Conservation (phyloP, 306 rosid species). For the Cicer cuneatum region DNA sequence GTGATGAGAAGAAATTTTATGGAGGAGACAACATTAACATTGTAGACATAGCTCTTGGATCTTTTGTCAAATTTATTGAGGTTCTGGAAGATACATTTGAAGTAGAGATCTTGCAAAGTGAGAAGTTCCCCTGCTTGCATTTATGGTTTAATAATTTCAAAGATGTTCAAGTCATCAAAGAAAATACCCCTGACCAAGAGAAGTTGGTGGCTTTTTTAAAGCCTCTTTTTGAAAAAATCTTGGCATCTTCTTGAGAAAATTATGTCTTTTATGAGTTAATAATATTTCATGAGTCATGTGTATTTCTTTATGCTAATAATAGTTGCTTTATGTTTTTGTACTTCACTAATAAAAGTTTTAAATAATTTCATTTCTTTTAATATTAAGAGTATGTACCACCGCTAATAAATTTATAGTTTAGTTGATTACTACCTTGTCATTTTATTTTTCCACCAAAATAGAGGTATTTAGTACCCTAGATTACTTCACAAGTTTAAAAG, state of each 20-base stretch:
- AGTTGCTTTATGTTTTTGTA: background rate
- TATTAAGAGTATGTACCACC: background rate
- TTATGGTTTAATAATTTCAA: slow-evolving; percentile 55
- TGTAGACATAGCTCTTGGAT: slow-evolving; percentile 48
- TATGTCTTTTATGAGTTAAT: background rate
- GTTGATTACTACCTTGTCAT: background rate
- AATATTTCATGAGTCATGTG: background rate
- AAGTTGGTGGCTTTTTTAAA: background rate
- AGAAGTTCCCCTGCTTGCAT: background rate
- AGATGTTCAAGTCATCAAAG: slow-evolving; percentile 48
- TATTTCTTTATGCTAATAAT: background rate
- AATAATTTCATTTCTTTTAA: background rate
- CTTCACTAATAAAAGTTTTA: slow-evolving; percentile 15
- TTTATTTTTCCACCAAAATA: background rate
- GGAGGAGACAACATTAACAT: slow-evolving; percentile 48
- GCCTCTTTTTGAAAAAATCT: background rate
- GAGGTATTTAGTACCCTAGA: background rate
- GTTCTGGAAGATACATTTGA: background rate
- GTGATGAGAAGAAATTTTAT: slow-evolving; percentile 37
- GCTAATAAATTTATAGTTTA: background rate
- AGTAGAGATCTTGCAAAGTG: slow-evolving; percentile 35
- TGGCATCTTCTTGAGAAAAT: slow-evolving; percentile 30
- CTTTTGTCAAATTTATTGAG: slow-evolving; percentile 1
- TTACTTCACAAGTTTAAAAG: background rate
- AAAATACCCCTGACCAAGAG: slow-evolving; percentile 51